phyloP scores from a whole-genome alignment of 805 yeast species.

The Candida easanensis region DNA sequence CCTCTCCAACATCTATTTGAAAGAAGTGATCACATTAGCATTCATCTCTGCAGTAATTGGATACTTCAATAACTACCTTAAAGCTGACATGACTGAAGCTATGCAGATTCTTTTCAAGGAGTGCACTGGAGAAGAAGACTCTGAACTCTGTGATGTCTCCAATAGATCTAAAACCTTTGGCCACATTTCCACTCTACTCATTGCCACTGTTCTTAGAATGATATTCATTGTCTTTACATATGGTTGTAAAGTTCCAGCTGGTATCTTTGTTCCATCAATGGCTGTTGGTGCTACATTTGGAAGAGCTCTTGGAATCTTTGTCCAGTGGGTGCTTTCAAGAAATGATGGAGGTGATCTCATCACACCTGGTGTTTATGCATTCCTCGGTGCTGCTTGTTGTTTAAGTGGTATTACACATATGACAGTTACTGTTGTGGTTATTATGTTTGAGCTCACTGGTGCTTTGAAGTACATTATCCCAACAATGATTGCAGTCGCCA shows the following conservation, averaged over 20 bases:
- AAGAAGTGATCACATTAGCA: slow-evolving; percentile 71
- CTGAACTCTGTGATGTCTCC: slow-evolving; percentile 38
- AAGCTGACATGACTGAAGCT: slow-evolving; percentile 90
- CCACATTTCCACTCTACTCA: slow-evolving; percentile 50
- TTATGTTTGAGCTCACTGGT: slow-evolving; percentile 96
- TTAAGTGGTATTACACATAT: slow-evolving; percentile 91
- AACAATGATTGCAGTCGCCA: slow-evolving; percentile 92
- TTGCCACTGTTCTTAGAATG: slow-evolving; percentile 74
- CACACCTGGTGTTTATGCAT: slow-evolving; percentile 93
- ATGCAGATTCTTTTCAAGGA: slow-evolving; percentile 90
- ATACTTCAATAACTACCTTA: slow-evolving; percentile 78
- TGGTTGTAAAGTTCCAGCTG: slow-evolving; percentile 96
- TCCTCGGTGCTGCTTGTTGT: slow-evolving; percentile 94
- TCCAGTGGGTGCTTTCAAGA: slow-evolving; percentile 47
- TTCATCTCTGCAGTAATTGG: slow-evolving; percentile 70
- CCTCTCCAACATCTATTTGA: slow-evolving; percentile 51
- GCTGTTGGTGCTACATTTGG: slow-evolving; percentile 96
- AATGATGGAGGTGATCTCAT: slow-evolving; percentile 42
- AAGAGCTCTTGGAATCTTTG: slow-evolving; percentile 73
- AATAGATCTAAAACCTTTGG: slow-evolving; percentile 29
- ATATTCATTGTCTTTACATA: slow-evolving; percentile 77
- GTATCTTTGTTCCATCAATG: slow-evolving; percentile 95
- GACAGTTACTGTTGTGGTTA: slow-evolving; percentile 88
- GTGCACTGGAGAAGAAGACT: slow-evolving; percentile 50
- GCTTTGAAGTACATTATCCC: slow-evolving; percentile 91